Evolutionary conservation across 306 rosid genomes (phyloP), one percentile per base, ranked within the genome.

Genomic region (Cucumis melo): DNA sequence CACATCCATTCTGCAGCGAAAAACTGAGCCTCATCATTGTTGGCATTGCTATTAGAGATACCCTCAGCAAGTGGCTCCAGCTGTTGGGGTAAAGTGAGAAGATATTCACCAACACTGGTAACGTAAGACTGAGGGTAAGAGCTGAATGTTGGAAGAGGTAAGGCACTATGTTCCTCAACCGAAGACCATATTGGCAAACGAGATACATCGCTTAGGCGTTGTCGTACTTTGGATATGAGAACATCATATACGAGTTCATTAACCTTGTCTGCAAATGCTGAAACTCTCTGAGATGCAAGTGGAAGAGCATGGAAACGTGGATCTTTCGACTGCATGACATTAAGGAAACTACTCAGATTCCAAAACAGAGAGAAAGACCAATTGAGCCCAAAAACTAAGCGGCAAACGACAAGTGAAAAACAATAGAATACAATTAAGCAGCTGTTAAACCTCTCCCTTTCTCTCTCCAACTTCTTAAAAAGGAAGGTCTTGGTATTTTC

Each of bases 1-100:
- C 91, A 92, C 99, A 95, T 95, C 99, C 99, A 95, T 90, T 95
- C 99, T 59, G 99, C 91, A 54, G 99, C 99, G 63, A 95, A 95
- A 86, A 95, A 90, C 87, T 92, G 99, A 8, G 98, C 97, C 78
- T 95, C 98, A 29, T 95, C 99, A 62, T 83, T 95, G 85, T 75
- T 83, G 81, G 84, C 78, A 55, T 94, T 96, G 32, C 83, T 86
- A 86, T 75, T 89, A 23, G 97, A 91, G 79, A 95, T 89, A 77
- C 98, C 99, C 83, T 95, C 99, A 29, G 96, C 96, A 79, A 95
- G 99, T 11, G 99, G 99, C 86, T 95, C 99, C 87, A 95, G 79
- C 80, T 95, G 99, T 79, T 95, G 99, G 62, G 99, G 99, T 85
- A 95, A 62, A 41, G 99, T 92, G 53, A 95, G 96, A 83, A 95